Evolutionary conservation across 2,329 filamentous ascomycete species (phyloP), one percentile per base, ranked within the genome.

Genomic region (Cladosporium sp.): DNA sequence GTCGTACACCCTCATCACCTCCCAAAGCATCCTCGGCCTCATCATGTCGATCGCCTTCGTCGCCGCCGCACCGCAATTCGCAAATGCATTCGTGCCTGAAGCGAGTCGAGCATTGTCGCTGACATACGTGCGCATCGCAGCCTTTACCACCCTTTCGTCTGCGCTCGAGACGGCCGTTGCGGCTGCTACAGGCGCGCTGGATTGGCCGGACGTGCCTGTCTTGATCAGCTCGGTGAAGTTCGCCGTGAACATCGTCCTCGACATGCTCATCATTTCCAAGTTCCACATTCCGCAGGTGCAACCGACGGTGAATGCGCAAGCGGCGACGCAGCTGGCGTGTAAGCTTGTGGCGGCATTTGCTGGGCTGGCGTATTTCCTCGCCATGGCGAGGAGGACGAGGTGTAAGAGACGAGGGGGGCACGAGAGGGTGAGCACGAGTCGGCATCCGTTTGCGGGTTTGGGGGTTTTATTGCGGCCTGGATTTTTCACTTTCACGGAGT

Each of bases 191-290:
- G 71, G 85, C 38, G 82, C 85, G 0, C 67, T 89, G 1, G 85
- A 88, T 62, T 77, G 80, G 44, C 85, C 85, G 0, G 84, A 89
- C 59, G 82, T 88, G 0, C 84, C 84, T 0, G 68, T 89, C 0
- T 60, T 86, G 1, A 84, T 88, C 55, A 86, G 79, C 62, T 76
- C 73, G 0, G 71, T 76, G 45, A 85, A 85, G 56, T 85, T 88
- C 47, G 68, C 72, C 0, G 64, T 86, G 53, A 88, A 88, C 57
- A 88, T 89, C 49, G 53, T 83, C 2, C 71, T 88, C 0, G 84
- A 88, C 55, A 61, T 88, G 49, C 68, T 88, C 1, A 61, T 89
- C 30, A 80, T 88, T 39, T 88, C 84, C 0, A 80, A 70, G 1
- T 84, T 86, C 47, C 82, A 85, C 54, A 76, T 88, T 1, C 74